A percentile compares a stretch with the other conserved stretches of the same genome.
Evolutionary conservation across 768 basidiomycete genomes (phyloP).

Genomic region (Mycena floridula): DNA sequence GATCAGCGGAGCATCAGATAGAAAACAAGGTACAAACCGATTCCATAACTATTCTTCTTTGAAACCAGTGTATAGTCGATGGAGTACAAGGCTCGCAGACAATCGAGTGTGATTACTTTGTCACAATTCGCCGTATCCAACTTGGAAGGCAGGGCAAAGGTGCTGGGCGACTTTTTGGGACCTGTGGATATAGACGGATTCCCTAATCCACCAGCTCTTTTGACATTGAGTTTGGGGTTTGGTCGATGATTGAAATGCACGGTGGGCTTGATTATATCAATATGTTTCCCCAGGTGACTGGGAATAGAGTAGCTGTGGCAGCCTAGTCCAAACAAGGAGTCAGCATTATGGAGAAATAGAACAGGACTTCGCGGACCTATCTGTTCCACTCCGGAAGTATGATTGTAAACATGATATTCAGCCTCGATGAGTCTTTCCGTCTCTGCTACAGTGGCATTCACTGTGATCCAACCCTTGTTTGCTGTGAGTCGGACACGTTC

Average conservation of each 20-base stretch:
- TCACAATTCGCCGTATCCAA: constrained; percentile 25
- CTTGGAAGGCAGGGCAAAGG: constrained; percentile 2
- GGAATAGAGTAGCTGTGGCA: constrained; percentile 37
- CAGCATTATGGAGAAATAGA: neutral
- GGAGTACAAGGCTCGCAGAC: constrained; percentile 33
- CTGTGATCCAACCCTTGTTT: constrained; percentile 33
- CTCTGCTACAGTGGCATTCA: constrained; percentile 34
- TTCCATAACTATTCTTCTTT: constrained; percentile 31
- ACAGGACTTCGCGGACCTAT: constrained; percentile 22
- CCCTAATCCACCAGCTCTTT: constrained; percentile 9
- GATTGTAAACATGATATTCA: constrained; percentile 34
- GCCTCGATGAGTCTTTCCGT: constrained; percentile 36
- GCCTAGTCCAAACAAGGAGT: constrained; percentile 16
- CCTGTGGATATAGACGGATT: constrained; percentile 10
- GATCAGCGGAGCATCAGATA: neutral
- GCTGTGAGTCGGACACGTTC: constrained; percentile 25
- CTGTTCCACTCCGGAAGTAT: constrained; percentile 29
- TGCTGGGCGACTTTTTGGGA: constrained; percentile 16
- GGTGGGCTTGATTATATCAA: constrained; percentile 40
- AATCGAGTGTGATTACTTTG: constrained; percentile 29
- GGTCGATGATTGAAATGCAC: constrained; percentile 30
- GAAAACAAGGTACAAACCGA: constrained; percentile 18
- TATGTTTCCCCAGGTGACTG: constrained; percentile 26
- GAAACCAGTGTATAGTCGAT: constrained; percentile 25
- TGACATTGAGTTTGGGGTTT: constrained; percentile 8